Base-by-base conservation (phyloP, 495 filamentous ascomycete species). In the Rostrohypoxylon terebratum region DNA sequence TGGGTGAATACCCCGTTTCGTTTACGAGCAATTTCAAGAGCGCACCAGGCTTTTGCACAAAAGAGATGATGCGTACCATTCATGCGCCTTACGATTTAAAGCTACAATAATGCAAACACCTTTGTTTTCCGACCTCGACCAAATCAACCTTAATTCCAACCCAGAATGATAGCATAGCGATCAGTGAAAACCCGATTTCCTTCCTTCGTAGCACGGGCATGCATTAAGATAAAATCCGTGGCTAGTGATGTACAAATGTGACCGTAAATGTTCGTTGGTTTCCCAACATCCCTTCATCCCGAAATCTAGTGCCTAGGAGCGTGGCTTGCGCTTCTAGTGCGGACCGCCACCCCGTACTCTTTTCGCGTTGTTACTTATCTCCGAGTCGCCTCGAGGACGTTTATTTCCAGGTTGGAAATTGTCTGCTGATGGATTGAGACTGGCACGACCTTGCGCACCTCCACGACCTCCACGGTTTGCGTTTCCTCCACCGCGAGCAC, bases 321-420 rank as follows among this genome's bases (percentile, higher is more conserved):
- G 53, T 14, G 18, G n/a, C 6, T 44, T n/a, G 54, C 54, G 8
- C 5, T 50, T 57, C 66, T 69, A 71, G 13, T 67, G 57, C 34
- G 59, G 69, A 42, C 71, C 66, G 47, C 77, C 79, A 44, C 78
- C 80, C 77, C 80, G 68, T 14, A 74, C 61, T 25, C 80, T 69
- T 69, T 80, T 80, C 4, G 75, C 44, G 8, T 77, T 77, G 11
- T 70, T 71, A 1, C 81, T 84, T 23, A 85, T 85, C 20, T 85
- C 79, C 8, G 86, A 87, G 36, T 92, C 90, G 20, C 91, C 89
- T 20, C 90, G 81, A 18, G 87, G 81, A 33, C 90, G 82, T 78
- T 93, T 93, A 59, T 87, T 86, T n/a, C 90, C 89, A 4, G 89
- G 88, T 40, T 88, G 86, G 73, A 91, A 91, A 64, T 89, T 85